Evolutionary conservation across 345 rosid genomes (phyloP), one percentile per base, ranked within the genome.

Genomic region (Hypericum perforatum): DNA sequence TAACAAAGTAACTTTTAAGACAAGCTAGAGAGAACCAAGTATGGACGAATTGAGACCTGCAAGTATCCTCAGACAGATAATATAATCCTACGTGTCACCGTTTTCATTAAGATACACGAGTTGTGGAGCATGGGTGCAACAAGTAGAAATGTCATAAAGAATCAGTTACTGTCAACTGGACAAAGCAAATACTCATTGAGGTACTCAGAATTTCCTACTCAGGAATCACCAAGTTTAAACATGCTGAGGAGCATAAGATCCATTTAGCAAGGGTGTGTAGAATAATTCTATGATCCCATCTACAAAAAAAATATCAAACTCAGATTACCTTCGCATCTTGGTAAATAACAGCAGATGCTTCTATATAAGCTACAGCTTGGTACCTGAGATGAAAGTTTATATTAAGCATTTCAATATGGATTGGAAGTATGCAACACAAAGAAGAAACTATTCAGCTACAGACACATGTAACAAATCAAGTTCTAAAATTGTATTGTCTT

Each of bases 351-450:
- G 99, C 99, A 15, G 92, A 79, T 48, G 95, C 99, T 77, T 89
- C 99, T 14, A 89, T 89, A 67, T 80, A 89, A 11, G 99, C 99
- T 51, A 84, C 95, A 32, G 99, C 97, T 69, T 84, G 94, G 70
- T 89, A 94, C 77, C 99, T 94, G 73, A 62, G 60, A 69, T 54
- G 48, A 72, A 5, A 36, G 67, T 44, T n/a, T 16, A 60, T 7
- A 54, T 16, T 49, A 62, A 39, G 43, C 39, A 46, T 5, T 36
- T 42, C 40, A 56, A 41, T 42, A 44, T 56, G 11, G 45, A 62
- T 29, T 29, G 29, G 49, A 57, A 39, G 53, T 12, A 32, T n/a
- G 52, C 14, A 57, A 59, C 9, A 53, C 47, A 37, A 11, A 53
- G 56, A 51, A 56, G n/a, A 37, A 32, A 13, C 6, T 8, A 37